Base-by-base conservation (phyloP, 2,329 filamentous ascomycete species). In the Fonsecaea nubica region DNA sequence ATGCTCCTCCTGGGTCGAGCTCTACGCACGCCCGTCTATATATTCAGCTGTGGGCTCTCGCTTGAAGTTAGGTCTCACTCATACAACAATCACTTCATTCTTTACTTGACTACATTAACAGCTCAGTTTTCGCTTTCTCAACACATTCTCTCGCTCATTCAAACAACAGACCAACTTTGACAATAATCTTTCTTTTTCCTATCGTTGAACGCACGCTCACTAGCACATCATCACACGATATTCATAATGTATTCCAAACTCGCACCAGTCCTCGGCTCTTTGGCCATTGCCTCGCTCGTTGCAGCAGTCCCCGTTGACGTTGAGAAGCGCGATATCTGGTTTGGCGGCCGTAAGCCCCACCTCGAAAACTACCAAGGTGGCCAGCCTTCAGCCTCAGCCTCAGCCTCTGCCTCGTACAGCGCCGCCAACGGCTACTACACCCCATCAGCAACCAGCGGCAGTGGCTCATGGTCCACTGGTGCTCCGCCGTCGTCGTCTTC, bases 281-380 rank as follows among this genome's bases (percentile, higher is more conserved):
- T 70, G 59, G 65, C 68, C 52, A 40, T 70, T 30, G 62, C 62
- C 45, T 70, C 68, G 32, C 56, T 70, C 45, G 68, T 68, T 54
- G 57, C 65, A 8, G 68, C 68, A 13, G 65, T 62, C 21, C 68
- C 68, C 3, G 54, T 69, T 10, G 62, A 69, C 3, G 40, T 69
- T 9, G 62, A 69, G 42, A 69, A 63, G 58, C 60, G 67, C 15
- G 63, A 63, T 21, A 40, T 61, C 13, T 59, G 38, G 13, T 58
- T 68, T 57, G 56, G 63, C 15, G 52, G 63, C 35, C 63, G 66
- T 13, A 42, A 21, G 15, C 21, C 56, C 9, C 65, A 67, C 30
- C 18, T 67, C 48, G 62, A 62, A 4, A 35, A 61, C 42, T 35
- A 52, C 15, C 42, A 50, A 57, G 18, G 30, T 40, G 35, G 38